Conservation (phyloP, 2,329 filamentous ascomycete species). For the Coniosporium tulheliwenetii region DNA sequence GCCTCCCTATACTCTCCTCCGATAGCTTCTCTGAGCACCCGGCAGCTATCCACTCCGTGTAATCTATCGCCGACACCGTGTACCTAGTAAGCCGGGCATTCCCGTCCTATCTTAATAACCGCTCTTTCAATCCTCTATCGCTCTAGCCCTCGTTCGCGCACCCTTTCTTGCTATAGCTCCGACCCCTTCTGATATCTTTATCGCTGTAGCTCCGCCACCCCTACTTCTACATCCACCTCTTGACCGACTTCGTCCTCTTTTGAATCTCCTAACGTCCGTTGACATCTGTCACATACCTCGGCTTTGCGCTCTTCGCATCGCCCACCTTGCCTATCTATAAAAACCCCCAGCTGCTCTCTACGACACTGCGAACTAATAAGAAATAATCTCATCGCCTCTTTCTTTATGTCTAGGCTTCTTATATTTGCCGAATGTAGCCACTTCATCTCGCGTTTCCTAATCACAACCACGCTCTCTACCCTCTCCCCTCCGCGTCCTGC, state of each 20-base stretch:
- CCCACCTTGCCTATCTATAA: neutral
- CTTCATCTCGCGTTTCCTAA: neutral
- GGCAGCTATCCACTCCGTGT: neutral
- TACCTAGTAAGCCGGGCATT: too few species aligned
- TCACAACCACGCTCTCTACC: neutral
- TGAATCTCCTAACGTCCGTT: neutral
- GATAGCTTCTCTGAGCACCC: neutral
- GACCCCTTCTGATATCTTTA: neutral
- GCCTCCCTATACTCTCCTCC: neutral
- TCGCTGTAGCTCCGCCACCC: neutral
- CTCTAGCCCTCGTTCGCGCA: too few species aligned
- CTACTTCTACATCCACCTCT: neutral
- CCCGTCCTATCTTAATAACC: too few species aligned
- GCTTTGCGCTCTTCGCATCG: neutral
- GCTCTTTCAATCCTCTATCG: too few species aligned
- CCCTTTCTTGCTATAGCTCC: too few species aligned
- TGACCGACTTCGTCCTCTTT: neutral
- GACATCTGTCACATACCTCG: neutral
- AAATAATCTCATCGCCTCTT: too few species aligned
- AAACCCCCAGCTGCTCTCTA: neutral
- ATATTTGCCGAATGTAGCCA: too few species aligned
- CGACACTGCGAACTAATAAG: neutral
- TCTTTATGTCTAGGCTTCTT: too few species aligned
- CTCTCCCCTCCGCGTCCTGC: conserved; percentile 3
- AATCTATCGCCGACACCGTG: neutral